Evolutionary conservation across 345 rosid genomes (phyloP), one percentile per base, ranked within the genome.

Genomic region (Lepidium aucheri): DNA sequence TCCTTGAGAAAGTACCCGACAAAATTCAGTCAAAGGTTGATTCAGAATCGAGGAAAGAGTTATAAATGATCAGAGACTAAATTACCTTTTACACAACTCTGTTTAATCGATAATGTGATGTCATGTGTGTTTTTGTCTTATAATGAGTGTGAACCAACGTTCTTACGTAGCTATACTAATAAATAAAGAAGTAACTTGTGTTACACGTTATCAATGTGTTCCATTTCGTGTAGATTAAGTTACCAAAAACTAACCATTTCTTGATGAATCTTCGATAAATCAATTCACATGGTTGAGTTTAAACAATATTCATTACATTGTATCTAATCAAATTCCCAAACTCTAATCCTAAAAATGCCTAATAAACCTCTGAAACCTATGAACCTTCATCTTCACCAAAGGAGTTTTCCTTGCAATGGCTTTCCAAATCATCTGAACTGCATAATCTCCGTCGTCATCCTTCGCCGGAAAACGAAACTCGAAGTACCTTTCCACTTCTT

Each of bases 341-440:
- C 44, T 24, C 7, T 24, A 65, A 8, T 14, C 47, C 34, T 49
- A 9, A 51, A 65, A 74, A 43, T 63, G 79, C 12, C 58, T 61
- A 15, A 64, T 74, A 73, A 59, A 91, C 63, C 96, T 73, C 69
- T 77, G 78, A 14, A 84, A 74, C 74, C 72, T 86, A 77, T 94
- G 81, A 41, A 88, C 66, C 70, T 84, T 88, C 89, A 79, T 73
- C 63, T 78, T 77, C 38, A 84, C 59, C 16, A 77, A 70, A 42
- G 93, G 86, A 68, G 78, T 86, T 77, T 94, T 94, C 51, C 93
- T 84, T 2, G 88, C 85, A 30, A 94, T 67, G 7, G 96, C 89
- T 78, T 83, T 86, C 97, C 99, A 94, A 68, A 86, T 88, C 95
- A 90, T 90, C 68, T 94, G 83, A 65, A 94, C 89, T 8, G 92